Base-by-base conservation (phyloP, 2,329 filamentous ascomycete genomes). In the Arthrobotrys conoides region DNA sequence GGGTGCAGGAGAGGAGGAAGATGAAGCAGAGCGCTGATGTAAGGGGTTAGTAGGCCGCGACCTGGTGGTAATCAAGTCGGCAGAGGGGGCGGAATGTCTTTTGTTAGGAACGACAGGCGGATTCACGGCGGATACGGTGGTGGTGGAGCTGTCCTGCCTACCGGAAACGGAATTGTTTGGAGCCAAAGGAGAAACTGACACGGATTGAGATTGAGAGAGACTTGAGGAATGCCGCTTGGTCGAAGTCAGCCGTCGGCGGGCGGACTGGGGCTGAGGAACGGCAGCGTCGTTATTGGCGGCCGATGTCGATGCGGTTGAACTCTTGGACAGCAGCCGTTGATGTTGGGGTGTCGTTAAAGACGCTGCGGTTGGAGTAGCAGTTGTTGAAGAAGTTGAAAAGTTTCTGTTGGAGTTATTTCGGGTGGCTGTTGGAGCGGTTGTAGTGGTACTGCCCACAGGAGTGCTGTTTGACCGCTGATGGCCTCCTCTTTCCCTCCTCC, bases 391-490 rank as follows among this genome's bases (percentile, higher is more conserved):
- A 38, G 67, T 71, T 67, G 57, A 53, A 66, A 76, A 69, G 57
- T 51, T 68, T 76, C 65, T 76, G 66, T 59, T 67, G 72, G 49
- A 57, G 53, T 64, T 71, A 77, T 77, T 77, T 77, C 73, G 73
- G 73, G 73, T 77, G 73, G 73, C 73, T 77, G 73, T 77, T 22
- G 30, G 22, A 69, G 55, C 44, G 72, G 59, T n/a, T 71, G 55
- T 41, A 59, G 49, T 68, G 16, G 38, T 46, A 41, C 67, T 70
- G 51, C 44, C 24, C 49, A 59, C 30, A 48, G 73, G 66, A 65
- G 66, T 71, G 61, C 73, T 77, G 73, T 77, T 77, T 77, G 73
- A 71, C 33, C 73, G 73, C 73, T 77, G 73, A 67, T 77, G 73
- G 59, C 24, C 71, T 76, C 71, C 71, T 75, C 71, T 57, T 64